These are phyloP conservation scores for Secale cereale DNA, from an alignment of 176 grass and related monocot species.

Conservation along the genomic window DNA sequence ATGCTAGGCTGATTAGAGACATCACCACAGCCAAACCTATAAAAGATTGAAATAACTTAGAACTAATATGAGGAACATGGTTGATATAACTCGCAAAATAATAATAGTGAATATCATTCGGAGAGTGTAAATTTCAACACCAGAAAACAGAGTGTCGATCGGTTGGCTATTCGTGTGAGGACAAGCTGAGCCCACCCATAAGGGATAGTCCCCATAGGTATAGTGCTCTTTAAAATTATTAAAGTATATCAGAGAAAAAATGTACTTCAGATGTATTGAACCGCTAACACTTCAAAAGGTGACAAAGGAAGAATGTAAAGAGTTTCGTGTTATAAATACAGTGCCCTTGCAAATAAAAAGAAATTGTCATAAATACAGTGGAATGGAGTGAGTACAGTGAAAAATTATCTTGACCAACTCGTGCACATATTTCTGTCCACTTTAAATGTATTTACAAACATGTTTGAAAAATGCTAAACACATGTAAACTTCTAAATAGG, in stretches of 20 bases:
- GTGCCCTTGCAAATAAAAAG: neutral
- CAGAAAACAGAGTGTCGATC: no score
- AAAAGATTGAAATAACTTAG: conserved; percentile 1
- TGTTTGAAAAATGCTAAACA: neutral
- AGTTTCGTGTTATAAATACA: neutral
- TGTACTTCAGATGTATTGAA: neutral
- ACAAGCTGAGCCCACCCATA: neutral
- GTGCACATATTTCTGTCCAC: neutral
- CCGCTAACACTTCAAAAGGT: neutral
- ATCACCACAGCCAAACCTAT: conserved; percentile 50
- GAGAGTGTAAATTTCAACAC: neutral
- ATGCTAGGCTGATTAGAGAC: conserved; percentile 18
- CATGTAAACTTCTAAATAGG: neutral
- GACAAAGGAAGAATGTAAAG: neutral
- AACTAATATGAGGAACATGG: neutral
- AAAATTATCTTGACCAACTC: neutral
- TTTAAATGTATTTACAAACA: neutral
- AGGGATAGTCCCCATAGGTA: neutral
- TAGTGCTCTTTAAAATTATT: neutral
- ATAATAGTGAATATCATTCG: neutral
- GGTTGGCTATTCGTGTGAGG: neutral
- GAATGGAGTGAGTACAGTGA: neutral
- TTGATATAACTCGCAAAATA: neutral
- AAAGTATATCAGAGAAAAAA: neutral
- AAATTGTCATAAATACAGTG: neutral